phyloP scores from a whole-genome alignment of 208 protist species.

The Angomonas deanei region DNA sequence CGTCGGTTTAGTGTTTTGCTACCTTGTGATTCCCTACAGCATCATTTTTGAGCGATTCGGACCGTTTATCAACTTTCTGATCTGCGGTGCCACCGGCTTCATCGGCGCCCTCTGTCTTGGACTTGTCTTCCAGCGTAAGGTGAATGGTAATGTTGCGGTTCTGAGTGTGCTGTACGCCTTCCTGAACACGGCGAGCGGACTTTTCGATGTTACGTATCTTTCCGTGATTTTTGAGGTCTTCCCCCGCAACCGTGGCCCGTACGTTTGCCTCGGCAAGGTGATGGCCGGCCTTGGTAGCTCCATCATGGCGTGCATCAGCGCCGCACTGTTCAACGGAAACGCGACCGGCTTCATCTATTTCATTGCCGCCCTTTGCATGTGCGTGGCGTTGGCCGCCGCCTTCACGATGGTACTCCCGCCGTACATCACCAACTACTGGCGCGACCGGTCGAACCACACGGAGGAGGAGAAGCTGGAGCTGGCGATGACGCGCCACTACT shows the following conservation, averaged over 20 bases:
- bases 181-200: constrained; percentile 40
- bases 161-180: constrained; percentile 61
- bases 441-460: constrained; percentile 31
- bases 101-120: constrained; percentile 36
- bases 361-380: constrained; percentile 32
- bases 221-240: constrained; percentile 51
- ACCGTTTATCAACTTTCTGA: constrained; percentile 32
- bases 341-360: constrained; percentile 53
- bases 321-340: constrained; percentile 38
- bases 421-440: constrained; percentile 62
- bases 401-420: constrained; percentile 50
- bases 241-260: constrained; percentile 58
- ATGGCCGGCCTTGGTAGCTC: constrained; percentile 70
- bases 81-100: constrained; percentile 21
- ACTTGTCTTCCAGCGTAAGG: constrained; percentile 26
- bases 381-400: constrained; percentile 32
- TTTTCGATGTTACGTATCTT: constrained; percentile 46
- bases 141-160: constrained; percentile 42
- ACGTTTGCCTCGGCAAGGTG: constrained; percentile 64
- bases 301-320: constrained; percentile 31
- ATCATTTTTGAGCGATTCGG: constrained; percentile 51
- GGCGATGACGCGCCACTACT: constrained; percentile 20
- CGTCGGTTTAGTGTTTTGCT: constrained; percentile 67
- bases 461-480: constrained; percentile 28
- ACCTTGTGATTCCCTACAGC: constrained; percentile 60